Evolutionary conservation across 164 flowering plant genomes (phyloP), one percentile per base, ranked within the genome.

Genomic region (Vitis amurensis): DNA sequence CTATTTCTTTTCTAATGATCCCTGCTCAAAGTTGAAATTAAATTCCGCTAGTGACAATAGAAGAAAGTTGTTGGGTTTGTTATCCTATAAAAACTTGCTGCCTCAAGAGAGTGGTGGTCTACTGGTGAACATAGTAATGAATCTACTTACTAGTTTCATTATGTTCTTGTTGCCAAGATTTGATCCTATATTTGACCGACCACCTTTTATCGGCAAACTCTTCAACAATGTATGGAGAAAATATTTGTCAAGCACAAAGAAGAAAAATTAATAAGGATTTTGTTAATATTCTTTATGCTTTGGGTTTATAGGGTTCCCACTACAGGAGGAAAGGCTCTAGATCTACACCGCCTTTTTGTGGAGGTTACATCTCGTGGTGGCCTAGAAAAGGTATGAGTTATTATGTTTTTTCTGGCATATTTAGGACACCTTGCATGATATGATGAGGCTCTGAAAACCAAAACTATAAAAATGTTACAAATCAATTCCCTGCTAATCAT

Each of bases 301-400:
- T 37, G 44, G 44, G 3, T 6, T 23, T 59, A 16, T 61, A 93
- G 98, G 87, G 77, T 87, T 31, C 98, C 98, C 56, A 84, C 80
- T 50, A 72, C 91, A n/a, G 98, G 91, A 70, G 94, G 97, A 60
- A 89, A 76, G 64, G 61, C 83, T 51, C 75, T 93, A 19, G 98
- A 93, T 79, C 80, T 93, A 31, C 88, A 93, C 68, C 81, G 69
- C 47, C 92, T 93, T 65, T 93, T 93, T 85, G 81, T 91, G 72
- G 94, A 88, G 80, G 92, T 91, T 44, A 93, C 97, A 55, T 80
- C 91, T 57, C 92, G 92, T 52, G 97, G 94, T 70, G 97, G 97
- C 60, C 80, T 93, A 80, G 93, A 88, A 72, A 83, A 86, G 93
- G 98, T 93, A 72, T 73, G 68, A 13, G 19, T 51, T 63, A 13